A percentile compares a stretch with the other conserved stretches of the same genome.
phyloP scores from a whole-genome alignment of 345 rosid genomes.

The Cardamine resedifolia region DNA sequence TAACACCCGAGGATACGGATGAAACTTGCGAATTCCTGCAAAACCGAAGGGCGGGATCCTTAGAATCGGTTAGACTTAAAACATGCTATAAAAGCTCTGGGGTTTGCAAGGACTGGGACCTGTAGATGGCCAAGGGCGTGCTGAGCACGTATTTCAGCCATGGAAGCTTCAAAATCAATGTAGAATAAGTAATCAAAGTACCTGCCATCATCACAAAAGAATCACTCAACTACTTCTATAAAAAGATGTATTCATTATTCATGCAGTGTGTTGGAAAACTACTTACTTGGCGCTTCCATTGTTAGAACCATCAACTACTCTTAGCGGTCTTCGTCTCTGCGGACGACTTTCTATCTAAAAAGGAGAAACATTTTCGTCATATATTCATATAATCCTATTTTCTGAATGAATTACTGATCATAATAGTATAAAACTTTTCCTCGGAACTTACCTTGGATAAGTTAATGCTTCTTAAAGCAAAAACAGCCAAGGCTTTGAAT shows the following conservation, averaged over 20 bases:
- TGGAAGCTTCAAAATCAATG: conserved; percentile 90
- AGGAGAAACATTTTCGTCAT: background rate
- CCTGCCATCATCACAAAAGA: conserved; percentile 49
- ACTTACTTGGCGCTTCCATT: conserved; percentile 79
- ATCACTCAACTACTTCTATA: conserved; percentile 11
- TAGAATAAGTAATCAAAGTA: conserved; percentile 90
- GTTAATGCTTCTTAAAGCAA: conserved; percentile 78
- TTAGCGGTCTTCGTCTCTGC: conserved; percentile 62
- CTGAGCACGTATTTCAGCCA: conserved; percentile 89
- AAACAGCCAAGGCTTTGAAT: conserved; percentile 89
- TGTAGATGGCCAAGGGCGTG: conserved; percentile 74
- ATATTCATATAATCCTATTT: background rate
- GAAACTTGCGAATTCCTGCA: conserved; percentile 76
- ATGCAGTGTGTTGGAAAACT: background rate
- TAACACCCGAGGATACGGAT: conserved; percentile 86
- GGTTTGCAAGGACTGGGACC: conserved; percentile 40
- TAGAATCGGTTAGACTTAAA: background rate
- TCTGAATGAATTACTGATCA: background rate
- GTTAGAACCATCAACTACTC: conserved; percentile 83
- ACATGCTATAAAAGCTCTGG: background rate
- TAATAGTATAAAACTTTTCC: background rate
- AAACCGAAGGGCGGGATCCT: background rate
- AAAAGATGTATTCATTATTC: background rate
- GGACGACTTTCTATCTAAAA: conserved; percentile 94
- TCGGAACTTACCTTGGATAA: conserved; percentile 62